These are phyloP conservation scores for Fusarium sp. DNA, from an alignment of 2,329 filamentous ascomycete species.

Conservation along the genomic window DNA sequence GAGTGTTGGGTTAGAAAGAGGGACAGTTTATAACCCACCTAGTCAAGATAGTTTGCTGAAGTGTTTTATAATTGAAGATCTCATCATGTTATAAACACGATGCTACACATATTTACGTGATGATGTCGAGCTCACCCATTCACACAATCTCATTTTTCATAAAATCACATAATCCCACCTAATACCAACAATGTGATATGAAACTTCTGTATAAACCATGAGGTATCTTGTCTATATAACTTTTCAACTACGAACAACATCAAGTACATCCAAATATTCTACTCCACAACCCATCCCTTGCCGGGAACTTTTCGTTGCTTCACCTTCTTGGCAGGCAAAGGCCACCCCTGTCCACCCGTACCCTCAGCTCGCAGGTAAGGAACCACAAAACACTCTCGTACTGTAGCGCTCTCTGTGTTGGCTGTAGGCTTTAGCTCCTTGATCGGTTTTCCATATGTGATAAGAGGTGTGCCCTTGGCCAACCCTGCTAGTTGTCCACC, in stretches of 20 bases:
- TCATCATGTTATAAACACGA: background rate
- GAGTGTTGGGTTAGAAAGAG: background rate
- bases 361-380: conserved; percentile 80
- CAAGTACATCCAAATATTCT: conserved; percentile 18
- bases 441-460: conserved; percentile 90
- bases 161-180: background rate
- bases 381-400: conserved; percentile 85
- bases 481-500: conserved; percentile 81
- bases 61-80: background rate
- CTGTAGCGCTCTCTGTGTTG: conserved; percentile 54
- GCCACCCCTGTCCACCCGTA: conserved; percentile 80
- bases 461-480: conserved; percentile 85
- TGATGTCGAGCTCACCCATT: conserved; percentile 26
- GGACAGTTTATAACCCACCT: too few species aligned
- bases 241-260: conserved; percentile 17
- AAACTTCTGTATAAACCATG: conserved; percentile 20
- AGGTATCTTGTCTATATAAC: conserved; percentile 46
- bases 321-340: conserved; percentile 86
- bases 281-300: conserved; percentile 80
- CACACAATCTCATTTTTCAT: conserved; percentile 1
- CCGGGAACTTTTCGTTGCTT: conserved; percentile 80
- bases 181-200: background rate
- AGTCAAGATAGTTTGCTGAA: background rate
- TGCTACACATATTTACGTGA: conserved; percentile 10
- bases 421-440: conserved; percentile 75